Percentiles rank a stretch among this genome's conserved stretches.
These are phyloP conservation scores for Medicago arabica DNA, from an alignment of 306 rosid genomes.

Conservation along the genomic window DNA sequence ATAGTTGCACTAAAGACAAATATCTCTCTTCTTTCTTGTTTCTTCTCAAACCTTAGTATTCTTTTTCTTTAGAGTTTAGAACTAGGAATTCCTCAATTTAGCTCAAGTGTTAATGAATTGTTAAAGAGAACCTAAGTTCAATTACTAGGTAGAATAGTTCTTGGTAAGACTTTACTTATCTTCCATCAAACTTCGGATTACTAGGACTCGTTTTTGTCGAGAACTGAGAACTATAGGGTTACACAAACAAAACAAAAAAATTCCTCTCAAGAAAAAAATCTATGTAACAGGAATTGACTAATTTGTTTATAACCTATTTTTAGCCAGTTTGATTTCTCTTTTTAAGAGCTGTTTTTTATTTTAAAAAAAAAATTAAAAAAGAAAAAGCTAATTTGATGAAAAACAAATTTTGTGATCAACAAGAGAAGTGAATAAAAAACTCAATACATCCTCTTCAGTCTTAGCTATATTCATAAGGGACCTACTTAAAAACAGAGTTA, in stretches of 20 bases:
- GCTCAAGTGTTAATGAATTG: too few relatives aligned
- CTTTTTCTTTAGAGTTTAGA: background rate
- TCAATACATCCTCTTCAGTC: background rate
- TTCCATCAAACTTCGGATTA: too few relatives aligned
- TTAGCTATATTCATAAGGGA: background rate
- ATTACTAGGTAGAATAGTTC: too few relatives aligned
- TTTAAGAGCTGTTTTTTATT: background rate
- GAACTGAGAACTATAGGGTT: too few relatives aligned
- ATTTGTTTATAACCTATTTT: background rate
- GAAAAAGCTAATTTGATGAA: background rate
- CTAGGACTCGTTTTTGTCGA: too few relatives aligned
- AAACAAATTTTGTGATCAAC: constrained; percentile 14
- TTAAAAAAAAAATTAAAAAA: background rate
- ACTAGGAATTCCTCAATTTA: too few relatives aligned
- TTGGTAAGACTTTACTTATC: too few relatives aligned
- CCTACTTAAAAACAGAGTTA: background rate
- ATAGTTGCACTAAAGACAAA: background rate
- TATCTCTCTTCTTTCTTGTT: background rate
- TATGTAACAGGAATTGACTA: background rate
- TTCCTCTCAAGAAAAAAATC: background rate
- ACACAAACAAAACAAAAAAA: too few relatives aligned
- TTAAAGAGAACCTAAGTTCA: too few relatives aligned
- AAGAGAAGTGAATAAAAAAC: background rate
- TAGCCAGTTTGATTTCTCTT: background rate
- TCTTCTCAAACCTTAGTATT: background rate